Conservation (phyloP, 2,329 filamentous ascomycete genomes). For the Pseudogymnoascus sp. region DNA sequence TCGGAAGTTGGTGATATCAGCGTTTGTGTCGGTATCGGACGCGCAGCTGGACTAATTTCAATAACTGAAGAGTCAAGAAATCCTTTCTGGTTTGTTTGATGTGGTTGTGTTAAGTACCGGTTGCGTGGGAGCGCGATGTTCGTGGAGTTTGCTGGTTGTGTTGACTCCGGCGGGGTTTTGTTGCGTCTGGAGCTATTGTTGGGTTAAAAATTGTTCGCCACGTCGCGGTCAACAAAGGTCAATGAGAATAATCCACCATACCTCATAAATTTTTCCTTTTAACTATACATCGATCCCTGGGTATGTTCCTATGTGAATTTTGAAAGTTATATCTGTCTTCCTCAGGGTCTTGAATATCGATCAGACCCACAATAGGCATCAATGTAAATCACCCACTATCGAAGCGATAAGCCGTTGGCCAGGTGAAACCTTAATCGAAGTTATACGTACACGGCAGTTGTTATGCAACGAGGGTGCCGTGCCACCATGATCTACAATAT, state of each 20-base stretch:
- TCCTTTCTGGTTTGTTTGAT: background rate
- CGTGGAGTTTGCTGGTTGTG: background rate
- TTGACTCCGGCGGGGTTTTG: conserved; percentile 1
- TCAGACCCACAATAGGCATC: background rate
- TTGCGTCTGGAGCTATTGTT: background rate
- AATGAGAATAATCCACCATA: background rate
- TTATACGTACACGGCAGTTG: background rate
- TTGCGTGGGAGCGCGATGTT: background rate
- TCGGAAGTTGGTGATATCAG: background rate
- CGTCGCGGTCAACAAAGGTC: background rate
- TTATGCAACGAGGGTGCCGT: background rate
- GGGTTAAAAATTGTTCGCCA: conserved; percentile 5
- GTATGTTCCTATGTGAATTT: background rate
- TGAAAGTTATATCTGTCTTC: background rate
- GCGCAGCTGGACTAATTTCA: background rate
- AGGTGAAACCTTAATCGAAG: conserved; percentile 8
- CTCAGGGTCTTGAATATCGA: conserved; percentile 1
- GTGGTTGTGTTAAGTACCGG: background rate
- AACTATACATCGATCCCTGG: background rate
- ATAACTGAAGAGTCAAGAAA: background rate
- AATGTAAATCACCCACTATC: conserved; percentile 5
- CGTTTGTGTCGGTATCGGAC: background rate
- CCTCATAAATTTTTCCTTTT: conserved; percentile 1
- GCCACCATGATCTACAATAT: background rate
- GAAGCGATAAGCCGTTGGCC: conserved; percentile 7